These are phyloP conservation scores for Nymphaea thermarum DNA, from an alignment of 164 flowering plant genomes.

Conservation along the genomic window DNA sequence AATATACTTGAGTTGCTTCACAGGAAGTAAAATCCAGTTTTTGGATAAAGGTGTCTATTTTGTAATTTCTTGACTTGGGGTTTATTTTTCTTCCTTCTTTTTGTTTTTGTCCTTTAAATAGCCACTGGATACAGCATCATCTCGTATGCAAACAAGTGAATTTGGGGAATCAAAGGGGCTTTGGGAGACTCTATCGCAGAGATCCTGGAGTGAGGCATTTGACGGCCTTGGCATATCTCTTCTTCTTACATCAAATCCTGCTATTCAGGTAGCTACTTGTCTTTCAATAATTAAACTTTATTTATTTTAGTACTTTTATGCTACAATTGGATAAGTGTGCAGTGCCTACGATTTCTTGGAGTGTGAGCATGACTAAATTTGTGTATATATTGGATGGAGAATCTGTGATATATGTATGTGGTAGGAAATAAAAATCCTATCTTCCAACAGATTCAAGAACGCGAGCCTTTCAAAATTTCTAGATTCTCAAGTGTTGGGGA, in stretches of 20 bases:
- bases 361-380: too few species aligned
- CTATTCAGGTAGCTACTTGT: conserved; percentile 57
- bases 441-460: too few species aligned
- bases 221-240: conserved; percentile 86
- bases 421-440: too few species aligned
- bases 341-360: too few species aligned
- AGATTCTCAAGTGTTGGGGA: too few species aligned
- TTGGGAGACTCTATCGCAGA: conserved; percentile 58
- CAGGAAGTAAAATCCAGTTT: neutral
- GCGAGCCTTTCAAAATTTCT: too few species aligned
- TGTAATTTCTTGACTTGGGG: neutral
- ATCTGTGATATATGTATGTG: too few species aligned
- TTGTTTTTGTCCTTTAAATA: conserved; percentile 16
- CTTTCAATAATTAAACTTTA: neutral
- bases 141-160: conserved; percentile 87
- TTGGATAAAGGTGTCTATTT: neutral
- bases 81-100: neutral
- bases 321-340: neutral
- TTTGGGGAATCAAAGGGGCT: conserved; percentile 91
- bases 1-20: neutral
- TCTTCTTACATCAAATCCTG: conserved; percentile 74
- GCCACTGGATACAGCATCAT: conserved; percentile 88
- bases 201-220: conserved; percentile 65
- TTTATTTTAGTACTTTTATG: neutral
- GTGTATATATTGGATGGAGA: too few species aligned